Evolutionary conservation across 768 basidiomycete genomes (phyloP), one percentile per base, ranked within the genome.

Genomic region (Saitozyma podzolica): DNA sequence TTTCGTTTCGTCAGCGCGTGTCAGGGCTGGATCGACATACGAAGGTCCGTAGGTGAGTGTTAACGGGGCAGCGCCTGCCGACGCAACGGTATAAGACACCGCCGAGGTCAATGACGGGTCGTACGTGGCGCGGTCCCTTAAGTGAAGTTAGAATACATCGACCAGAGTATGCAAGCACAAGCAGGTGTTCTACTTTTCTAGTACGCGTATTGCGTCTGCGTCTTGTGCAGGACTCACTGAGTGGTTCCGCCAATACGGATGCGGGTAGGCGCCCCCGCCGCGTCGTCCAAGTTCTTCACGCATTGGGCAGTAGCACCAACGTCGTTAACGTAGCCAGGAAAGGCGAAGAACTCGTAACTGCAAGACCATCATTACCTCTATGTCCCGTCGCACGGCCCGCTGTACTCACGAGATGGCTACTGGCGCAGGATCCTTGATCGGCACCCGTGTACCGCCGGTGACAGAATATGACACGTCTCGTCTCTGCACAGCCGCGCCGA

Each of bases 71-170:
- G 80, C 80, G 5, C 74, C 76, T 9, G 80, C 73, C 14, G 70
- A 69, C 3, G 79, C 73, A 9, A 82, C 80, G 9, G 80, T 81
- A 62, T 81, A 82, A 57, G 78, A 76, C 8, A 81, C 81, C 13
- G 81, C 75, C 11, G 66, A 53, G 17, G 65, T 50, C 20, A 81
- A 69, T 42, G 52, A 64, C 0, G 80, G 66, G 59, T 80, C 72
- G 62, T 78, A 82, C 19, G 80, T 81, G n/a, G 81, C 81, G 41
- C 81, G 79, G 55, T 82, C 81, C 56, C 81, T 82, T 29, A 29
- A 29, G 60, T 40, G 20, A 17, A 4, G 17, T 7, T 20, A 16
- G 39, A 54, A 4, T 2, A 2, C 16, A 29, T 6, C 10, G 16
- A 17, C 49, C 49, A 9, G 29, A 29, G 2, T 29, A 29, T 29